A percentile compares a stretch with the other conserved stretches of the same genome.
Evolutionary conservation across 2,329 filamentous ascomycete species (phyloP).

Genomic region (Colletotrichum graminicola): DNA sequence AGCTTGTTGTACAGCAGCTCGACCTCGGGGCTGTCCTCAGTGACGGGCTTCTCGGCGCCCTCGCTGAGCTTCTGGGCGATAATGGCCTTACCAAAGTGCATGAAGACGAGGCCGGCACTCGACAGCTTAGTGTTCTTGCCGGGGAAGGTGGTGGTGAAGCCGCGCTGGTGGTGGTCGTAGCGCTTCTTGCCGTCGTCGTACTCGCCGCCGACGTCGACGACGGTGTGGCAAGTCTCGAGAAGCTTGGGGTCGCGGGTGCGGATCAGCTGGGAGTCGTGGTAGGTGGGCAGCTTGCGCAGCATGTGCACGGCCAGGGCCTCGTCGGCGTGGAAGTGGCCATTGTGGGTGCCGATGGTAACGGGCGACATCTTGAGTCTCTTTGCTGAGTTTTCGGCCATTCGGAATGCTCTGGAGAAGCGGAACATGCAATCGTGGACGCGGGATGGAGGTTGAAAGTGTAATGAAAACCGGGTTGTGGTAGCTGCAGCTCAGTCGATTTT

Average conservation of each 20-base stretch:
- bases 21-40: slow-evolving; percentile 75
- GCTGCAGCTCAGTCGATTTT: slow-evolving; percentile 24
- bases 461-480: slow-evolving; percentile 1
- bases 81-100: slow-evolving; percentile 92
- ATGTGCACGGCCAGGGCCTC: slow-evolving; percentile 97
- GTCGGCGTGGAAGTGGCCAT: slow-evolving; percentile 98
- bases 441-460: neutral
- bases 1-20: slow-evolving; percentile 86
- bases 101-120: slow-evolving; percentile 92
- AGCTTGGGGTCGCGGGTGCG: slow-evolving; percentile 87
- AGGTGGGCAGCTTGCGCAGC: slow-evolving; percentile 88
- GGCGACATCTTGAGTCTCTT: slow-evolving; percentile 84
- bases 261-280: slow-evolving; percentile 78
- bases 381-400: slow-evolving; percentile 76
- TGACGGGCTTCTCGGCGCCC: slow-evolving; percentile 60
- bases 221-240: slow-evolving; percentile 88
- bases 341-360: slow-evolving; percentile 88
- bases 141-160: slow-evolving; percentile 88
- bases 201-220: slow-evolving; percentile 97
- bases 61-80: slow-evolving; percentile 70
- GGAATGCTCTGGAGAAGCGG: slow-evolving; percentile 51
- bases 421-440: slow-evolving; percentile 53
- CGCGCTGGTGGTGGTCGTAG: slow-evolving; percentile 98
- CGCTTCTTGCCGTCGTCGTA: slow-evolving; percentile 83
- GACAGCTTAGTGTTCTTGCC: slow-evolving; percentile 88